phyloP scores from a whole-genome alignment of 1,139 yeast species.

The Dujonia santamariae region DNA sequence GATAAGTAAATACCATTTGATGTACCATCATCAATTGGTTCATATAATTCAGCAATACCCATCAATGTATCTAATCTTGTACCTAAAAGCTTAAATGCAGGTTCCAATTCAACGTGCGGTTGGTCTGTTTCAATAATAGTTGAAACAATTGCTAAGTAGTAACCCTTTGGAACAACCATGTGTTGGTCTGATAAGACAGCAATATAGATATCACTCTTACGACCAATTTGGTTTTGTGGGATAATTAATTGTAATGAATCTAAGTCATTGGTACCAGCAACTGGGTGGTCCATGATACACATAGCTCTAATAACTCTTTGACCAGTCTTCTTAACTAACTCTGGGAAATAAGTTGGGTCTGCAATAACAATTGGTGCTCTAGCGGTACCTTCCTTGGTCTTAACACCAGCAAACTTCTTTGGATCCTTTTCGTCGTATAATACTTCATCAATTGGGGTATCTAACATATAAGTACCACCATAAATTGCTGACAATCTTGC shows the following conservation, averaged over 20 bases:
- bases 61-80: constrained; percentile 78
- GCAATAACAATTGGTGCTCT: constrained; percentile 94
- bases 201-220: constrained; percentile 92
- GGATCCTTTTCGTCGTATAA: constrained; percentile 62
- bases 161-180: constrained; percentile 87
- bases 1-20: constrained; percentile 78
- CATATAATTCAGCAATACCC: constrained; percentile 92
- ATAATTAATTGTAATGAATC: constrained; percentile 93
- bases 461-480: constrained; percentile 98
- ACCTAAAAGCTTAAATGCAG: constrained; percentile 91
- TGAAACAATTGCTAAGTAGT: constrained; percentile 89
- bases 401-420: constrained; percentile 65
- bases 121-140: constrained; percentile 92
- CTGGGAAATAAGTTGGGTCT: constrained; percentile 97
- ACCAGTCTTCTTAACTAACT: constrained; percentile 80
- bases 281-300: constrained; percentile 87
- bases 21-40: constrained; percentile 82
- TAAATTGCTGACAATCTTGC: constrained; percentile 95
- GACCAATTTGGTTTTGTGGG: constrained; percentile 92
- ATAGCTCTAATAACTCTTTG: constrained; percentile 90
- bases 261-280: constrained; percentile 76
- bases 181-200: constrained; percentile 90
- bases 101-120: constrained; percentile 90
- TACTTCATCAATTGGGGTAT: constrained; percentile 90
- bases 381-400: constrained; percentile 88